These are phyloP conservation scores for Aspergillus brasiliensis DNA, from an alignment of 2,329 filamentous ascomycete species.

Conservation along the genomic window DNA sequence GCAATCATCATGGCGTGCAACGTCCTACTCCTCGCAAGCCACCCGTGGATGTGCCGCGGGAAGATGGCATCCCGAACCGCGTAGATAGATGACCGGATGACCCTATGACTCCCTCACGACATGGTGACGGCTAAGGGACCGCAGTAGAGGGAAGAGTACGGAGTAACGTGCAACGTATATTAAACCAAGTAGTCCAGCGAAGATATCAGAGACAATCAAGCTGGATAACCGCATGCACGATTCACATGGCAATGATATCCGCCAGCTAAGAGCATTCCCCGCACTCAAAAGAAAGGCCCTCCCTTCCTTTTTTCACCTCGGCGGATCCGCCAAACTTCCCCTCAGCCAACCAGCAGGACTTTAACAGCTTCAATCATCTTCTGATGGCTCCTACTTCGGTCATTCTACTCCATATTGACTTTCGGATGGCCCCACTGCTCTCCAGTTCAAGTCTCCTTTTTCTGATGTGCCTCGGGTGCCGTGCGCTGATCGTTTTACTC, in stretches of 20 bases:
- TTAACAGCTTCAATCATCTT: background rate
- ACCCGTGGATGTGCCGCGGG: background rate
- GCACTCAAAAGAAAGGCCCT: background rate
- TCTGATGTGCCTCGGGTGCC: background rate
- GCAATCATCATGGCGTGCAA: background rate
- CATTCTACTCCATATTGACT: background rate
- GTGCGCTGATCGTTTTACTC: background rate
- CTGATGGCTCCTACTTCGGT: background rate
- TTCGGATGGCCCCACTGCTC: background rate
- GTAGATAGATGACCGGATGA: too few relatives aligned
- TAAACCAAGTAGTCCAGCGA: too few relatives aligned
- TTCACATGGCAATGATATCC: background rate
- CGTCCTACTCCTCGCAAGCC: background rate
- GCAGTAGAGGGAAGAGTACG: too few relatives aligned
- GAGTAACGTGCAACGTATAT: too few relatives aligned
- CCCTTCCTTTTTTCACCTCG: background rate
- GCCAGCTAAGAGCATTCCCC: background rate
- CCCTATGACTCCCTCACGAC: background rate
- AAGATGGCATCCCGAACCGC: too few relatives aligned
- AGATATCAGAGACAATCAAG: too few relatives aligned
- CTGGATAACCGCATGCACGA: background rate
- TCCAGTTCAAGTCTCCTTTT: background rate
- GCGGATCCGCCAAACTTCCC: background rate
- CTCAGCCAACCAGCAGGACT: background rate
- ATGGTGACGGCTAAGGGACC: background rate